phyloP scores from a whole-genome alignment of 306 rosid genomes.

The Lotus japonicus region DNA sequence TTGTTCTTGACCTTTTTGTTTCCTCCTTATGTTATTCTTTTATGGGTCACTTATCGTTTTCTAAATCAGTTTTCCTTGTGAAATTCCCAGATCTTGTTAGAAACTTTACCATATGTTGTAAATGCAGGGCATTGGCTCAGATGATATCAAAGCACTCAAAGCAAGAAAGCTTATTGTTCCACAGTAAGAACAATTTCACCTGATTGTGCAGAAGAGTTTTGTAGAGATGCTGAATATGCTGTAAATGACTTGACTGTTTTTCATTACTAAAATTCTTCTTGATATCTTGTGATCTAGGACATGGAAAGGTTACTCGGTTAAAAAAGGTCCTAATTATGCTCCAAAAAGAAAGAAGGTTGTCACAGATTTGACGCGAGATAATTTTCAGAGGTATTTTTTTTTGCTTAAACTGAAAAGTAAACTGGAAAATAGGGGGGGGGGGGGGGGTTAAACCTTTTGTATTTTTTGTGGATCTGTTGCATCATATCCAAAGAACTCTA shows the following conservation, averaged over 20 bases:
- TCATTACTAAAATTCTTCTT: neutral
- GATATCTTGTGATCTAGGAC: conserved; percentile 37
- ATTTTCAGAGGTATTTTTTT: conserved; percentile 58
- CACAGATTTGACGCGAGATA: conserved; percentile 77
- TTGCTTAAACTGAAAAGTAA: neutral
- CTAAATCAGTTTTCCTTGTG: neutral
- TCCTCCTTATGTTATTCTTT: neutral
- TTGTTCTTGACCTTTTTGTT: neutral
- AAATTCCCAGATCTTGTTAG: conserved; percentile 7
- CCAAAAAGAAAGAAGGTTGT: conserved; percentile 68
- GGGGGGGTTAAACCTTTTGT: neutral
- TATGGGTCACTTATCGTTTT: neutral
- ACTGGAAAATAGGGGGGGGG: neutral
- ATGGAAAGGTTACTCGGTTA: conserved; percentile 66
- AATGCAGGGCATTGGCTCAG: conserved; percentile 52
- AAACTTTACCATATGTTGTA: conserved; percentile 8
- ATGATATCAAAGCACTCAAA: conserved; percentile 67
- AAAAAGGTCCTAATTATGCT: conserved; percentile 74
- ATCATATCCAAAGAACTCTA: conserved; percentile 15
- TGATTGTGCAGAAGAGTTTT: neutral
- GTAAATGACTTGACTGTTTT: neutral
- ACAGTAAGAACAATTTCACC: conserved; percentile 41
- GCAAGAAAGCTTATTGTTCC: conserved; percentile 63
- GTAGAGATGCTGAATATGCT: neutral
- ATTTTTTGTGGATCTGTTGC: conserved; percentile 1